A percentile compares a stretch with the other conserved stretches of the same genome.
Evolutionary conservation across 768 basidiomycete species (phyloP).

Genomic region (Amanita rubescens): DNA sequence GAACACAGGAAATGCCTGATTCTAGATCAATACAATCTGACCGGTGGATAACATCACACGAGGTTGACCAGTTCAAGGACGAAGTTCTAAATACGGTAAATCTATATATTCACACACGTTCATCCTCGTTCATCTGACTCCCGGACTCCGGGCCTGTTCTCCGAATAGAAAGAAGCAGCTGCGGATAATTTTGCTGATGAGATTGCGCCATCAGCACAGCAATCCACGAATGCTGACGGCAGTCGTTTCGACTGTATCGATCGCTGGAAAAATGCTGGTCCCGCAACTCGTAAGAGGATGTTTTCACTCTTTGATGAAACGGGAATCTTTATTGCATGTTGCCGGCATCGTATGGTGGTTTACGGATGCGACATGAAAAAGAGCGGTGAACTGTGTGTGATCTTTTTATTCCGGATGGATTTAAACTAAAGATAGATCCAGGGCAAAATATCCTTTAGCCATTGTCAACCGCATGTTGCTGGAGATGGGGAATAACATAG

Average conservation of each 20-base stretch:
- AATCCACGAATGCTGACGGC: neutral
- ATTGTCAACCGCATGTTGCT: constrained; percentile 12
- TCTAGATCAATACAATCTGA: neutral
- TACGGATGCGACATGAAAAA: neutral
- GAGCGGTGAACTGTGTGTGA: neutral
- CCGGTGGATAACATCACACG: neutral
- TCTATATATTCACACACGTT: neutral
- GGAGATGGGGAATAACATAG: constrained; percentile 10
- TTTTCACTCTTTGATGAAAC: constrained; percentile 17
- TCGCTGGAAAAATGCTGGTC: constrained; percentile 14
- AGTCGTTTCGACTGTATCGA: constrained; percentile 5
- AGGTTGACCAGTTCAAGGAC: neutral
- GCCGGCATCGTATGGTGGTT: constrained; percentile 14
- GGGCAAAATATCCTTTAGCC: constrained; percentile 22
- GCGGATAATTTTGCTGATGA: neutral
- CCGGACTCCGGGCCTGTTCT: neutral
- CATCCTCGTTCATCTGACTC: neutral
- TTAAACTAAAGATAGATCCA: constrained; percentile 1
- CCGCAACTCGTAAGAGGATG: constrained; percentile 13
- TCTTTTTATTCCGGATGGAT: neutral
- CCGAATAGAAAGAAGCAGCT: neutral
- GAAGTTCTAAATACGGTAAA: neutral
- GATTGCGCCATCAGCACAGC: neutral
- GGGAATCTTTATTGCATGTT: constrained; percentile 15
- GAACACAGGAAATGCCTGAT: neutral